phyloP scores from a whole-genome alignment of 2,329 filamentous ascomycete species.

The Bipolaris oryzae region DNA sequence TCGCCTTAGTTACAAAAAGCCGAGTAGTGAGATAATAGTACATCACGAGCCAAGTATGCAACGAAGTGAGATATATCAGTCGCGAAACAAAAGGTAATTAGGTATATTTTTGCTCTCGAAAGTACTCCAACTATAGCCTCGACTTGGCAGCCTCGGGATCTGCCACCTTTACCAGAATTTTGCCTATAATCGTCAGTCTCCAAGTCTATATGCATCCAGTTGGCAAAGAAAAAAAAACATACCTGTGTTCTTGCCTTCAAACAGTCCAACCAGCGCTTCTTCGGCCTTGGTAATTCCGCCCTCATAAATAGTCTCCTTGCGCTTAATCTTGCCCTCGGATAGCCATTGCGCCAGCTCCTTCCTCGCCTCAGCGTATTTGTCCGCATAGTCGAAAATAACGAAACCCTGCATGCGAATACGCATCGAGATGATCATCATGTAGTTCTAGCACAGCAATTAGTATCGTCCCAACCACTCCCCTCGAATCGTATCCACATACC shows the following conservation, averaged over 20 bases:
- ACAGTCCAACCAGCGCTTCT: slow-evolving; percentile 67
- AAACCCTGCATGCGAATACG: slow-evolving; percentile 61
- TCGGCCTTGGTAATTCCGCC: slow-evolving; percentile 72
- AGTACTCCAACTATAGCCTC: slow-evolving; percentile 31
- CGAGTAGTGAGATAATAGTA: no score
- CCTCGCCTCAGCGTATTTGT: slow-evolving; percentile 63
- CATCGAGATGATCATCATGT: slow-evolving; percentile 53
- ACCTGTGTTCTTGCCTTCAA: slow-evolving; percentile 72
- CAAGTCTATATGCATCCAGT: neutral
- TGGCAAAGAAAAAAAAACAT: slow-evolving; percentile 46
- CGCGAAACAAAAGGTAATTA: neutral
- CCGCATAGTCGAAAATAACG: slow-evolving; percentile 71
- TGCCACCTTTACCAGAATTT: slow-evolving; percentile 54
- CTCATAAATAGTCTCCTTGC: slow-evolving; percentile 71
- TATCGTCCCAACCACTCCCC: no score
- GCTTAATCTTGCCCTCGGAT: slow-evolving; percentile 71
- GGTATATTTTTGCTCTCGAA: neutral
- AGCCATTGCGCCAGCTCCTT: slow-evolving; percentile 70
- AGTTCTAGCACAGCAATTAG: slow-evolving; percentile 43
- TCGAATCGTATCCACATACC: slow-evolving; percentile 16
- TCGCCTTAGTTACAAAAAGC: no score
- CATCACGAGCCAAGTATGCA: neutral
- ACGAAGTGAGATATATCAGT: no score
- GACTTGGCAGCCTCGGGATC: slow-evolving; percentile 48
- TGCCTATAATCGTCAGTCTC: slow-evolving; percentile 56